Base-by-base conservation (phyloP, 305 asterid genomes). In the Andrographis paniculata region DNA sequence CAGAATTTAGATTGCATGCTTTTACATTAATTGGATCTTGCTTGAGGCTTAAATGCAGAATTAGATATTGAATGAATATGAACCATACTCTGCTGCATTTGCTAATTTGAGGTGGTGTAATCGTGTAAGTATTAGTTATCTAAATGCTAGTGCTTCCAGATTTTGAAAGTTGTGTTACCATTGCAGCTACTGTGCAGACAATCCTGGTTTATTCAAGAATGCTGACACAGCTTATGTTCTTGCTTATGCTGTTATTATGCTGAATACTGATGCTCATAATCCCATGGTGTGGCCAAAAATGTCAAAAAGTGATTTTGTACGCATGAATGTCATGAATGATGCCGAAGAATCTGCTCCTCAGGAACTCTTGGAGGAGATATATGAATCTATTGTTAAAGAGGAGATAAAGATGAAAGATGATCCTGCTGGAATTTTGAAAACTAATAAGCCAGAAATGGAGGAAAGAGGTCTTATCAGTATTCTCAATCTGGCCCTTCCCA, bases 281-380 rank as follows among this genome's bases (percentile, higher is more conserved):
- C 95, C 99, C 50, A 76, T 84, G 94, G 97, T 87, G 64, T 84
- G 95, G 97, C 95, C 95, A 18, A 92, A 92, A 78, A 92, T 92
- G 99, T 87, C 99, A 9, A 92, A 92, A 78, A 79, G 68, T 63
- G 99, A 92, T 70, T 92, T 92, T 68, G 62, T 84, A 54, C 92
- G 97, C 62, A 74, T 92, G 52, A 92, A 87, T 61, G 66, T 80
- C 56, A 65, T 56, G 54, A 82, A 78, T 76, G 94, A 87, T 65
- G 82, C 94, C 33, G 99, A 87, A 67, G 97, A 92, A 66, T 79
- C 89, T 53, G 97, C 97, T 62, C 87, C 99, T 33, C 74, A 64
- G 66, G 95, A 87, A 71, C 92, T 92, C 55, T 60, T 92, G 69
- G 99, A 84, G 81, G 99, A 79, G 70, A 84, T 88, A 59, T 92